A percentile compares a stretch with the other conserved stretches of the same genome.
phyloP scores from a whole-genome alignment of 345 rosid genomes.

The Heritiera fomes region DNA sequence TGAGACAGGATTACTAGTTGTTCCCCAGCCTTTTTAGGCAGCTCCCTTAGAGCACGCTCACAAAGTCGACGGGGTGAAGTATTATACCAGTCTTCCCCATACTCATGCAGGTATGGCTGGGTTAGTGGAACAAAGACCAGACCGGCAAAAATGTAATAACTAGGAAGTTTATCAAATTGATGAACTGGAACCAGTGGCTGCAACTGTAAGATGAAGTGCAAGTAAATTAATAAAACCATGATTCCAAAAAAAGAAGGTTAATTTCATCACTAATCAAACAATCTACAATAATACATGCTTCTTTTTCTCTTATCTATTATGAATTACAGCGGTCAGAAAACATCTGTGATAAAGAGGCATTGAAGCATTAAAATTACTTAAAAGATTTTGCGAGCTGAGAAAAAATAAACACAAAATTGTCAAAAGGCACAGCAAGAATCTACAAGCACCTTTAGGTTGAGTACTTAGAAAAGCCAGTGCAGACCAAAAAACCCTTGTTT shows the following conservation, averaged over 20 bases:
- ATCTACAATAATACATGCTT: background rate
- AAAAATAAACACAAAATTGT: background rate
- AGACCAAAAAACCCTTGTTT: background rate
- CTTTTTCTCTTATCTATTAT: background rate
- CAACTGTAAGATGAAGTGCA: conserved; percentile 50
- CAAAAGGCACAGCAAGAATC: conserved; percentile 13
- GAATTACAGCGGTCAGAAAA: background rate
- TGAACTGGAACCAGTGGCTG: conserved; percentile 88
- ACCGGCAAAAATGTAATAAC: conserved; percentile 95
- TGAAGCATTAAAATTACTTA: background rate
- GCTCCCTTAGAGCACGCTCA: conserved; percentile 72
- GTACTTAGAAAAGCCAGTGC: background rate
- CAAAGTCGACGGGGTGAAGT: conserved; percentile 80
- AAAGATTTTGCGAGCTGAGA: background rate
- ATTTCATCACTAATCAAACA: background rate
- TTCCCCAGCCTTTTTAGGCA: conserved; percentile 68
- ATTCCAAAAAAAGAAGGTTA: conserved; percentile 2
- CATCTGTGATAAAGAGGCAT: background rate
- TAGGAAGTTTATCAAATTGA: conserved; percentile 82
- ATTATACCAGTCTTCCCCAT: conserved; percentile 96
- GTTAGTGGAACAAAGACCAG: conserved; percentile 79
- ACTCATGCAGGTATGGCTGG: conserved; percentile 87
- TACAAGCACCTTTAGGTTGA: background rate
- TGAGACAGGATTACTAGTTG: conserved; percentile 87
- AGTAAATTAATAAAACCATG: background rate